phyloP scores from a whole-genome alignment of 345 rosid species.

The Salix arbutifolia region DNA sequence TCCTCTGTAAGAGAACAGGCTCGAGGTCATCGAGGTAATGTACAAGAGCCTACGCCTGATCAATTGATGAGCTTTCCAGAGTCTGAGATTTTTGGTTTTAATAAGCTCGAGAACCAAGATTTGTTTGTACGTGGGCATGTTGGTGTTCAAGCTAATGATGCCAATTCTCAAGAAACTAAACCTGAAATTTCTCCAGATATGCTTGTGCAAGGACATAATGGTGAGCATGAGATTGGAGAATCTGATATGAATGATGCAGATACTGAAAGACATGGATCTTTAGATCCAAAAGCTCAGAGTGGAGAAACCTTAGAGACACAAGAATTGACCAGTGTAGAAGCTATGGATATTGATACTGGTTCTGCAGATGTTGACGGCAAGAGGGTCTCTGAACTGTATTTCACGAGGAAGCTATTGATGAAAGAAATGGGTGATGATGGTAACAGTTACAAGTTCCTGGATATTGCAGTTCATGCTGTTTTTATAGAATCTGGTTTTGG shows the following conservation, averaged over 20 bases:
- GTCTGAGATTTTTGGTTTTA: neutral
- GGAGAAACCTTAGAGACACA: neutral
- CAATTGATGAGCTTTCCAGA: neutral
- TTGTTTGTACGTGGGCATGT: neutral
- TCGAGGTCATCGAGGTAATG: neutral
- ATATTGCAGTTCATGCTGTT: conserved; percentile 62
- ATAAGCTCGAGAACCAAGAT: neutral
- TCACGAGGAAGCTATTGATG: conserved; percentile 48
- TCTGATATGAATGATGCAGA: neutral
- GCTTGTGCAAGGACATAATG: neutral
- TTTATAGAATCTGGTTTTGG: conserved; percentile 69
- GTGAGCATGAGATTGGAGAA: neutral
- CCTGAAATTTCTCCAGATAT: neutral
- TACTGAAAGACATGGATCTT: neutral
- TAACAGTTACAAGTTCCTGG: conserved; percentile 36
- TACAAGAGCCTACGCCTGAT: neutral
- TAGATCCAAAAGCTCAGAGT: neutral
- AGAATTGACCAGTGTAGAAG: conserved; percentile 4
- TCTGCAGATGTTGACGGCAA: neutral
- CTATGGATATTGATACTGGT: conserved; percentile 29
- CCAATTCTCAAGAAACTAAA: neutral
- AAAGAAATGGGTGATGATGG: conserved; percentile 43
- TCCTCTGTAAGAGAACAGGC: neutral
- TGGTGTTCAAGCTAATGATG: neutral
- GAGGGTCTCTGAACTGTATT: conserved; percentile 44